Evolutionary conservation across 306 rosid genomes (phyloP).

Genomic region (Malus fusca): DNA sequence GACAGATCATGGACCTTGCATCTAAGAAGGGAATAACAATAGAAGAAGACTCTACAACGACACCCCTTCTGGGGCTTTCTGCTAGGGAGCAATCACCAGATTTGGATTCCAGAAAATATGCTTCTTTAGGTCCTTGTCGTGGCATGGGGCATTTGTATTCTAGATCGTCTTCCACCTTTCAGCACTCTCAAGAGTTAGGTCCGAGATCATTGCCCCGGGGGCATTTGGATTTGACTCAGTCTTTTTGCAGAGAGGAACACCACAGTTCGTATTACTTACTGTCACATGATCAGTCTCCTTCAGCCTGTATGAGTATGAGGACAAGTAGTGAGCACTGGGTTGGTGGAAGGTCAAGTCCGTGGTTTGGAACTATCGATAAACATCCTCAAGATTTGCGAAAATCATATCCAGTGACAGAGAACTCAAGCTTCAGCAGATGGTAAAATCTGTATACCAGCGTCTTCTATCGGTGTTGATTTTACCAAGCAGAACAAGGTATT

Average conservation of each 20-base stretch:
- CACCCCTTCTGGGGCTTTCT: slow-evolving; percentile 28
- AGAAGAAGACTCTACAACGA: slow-evolving; percentile 43
- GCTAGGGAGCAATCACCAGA: slow-evolving; percentile 24
- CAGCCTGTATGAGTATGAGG: slow-evolving; percentile 26
- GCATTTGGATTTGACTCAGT: slow-evolving; percentile 13
- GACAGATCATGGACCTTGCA: slow-evolving; percentile 41
- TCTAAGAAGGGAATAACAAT: slow-evolving; percentile 47
- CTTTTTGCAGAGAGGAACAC: slow-evolving; percentile 38
- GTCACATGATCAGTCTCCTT: slow-evolving; percentile 30
- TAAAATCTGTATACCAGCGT: slow-evolving; percentile 19
- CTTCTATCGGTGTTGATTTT: slow-evolving; percentile 14
- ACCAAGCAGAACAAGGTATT: slow-evolving; percentile 22
- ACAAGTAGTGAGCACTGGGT: slow-evolving; percentile 31
- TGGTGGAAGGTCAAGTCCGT: slow-evolving; percentile 21
- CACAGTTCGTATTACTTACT: slow-evolving; percentile 27
- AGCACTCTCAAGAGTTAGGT: slow-evolving; percentile 22
- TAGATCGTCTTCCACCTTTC: slow-evolving; percentile 29
- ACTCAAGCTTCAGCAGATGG: slow-evolving; percentile 17
- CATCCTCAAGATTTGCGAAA: slow-evolving; percentile 20
- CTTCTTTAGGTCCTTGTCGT: slow-evolving; percentile 14
- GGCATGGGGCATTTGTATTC: slow-evolving; percentile 18
- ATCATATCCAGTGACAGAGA: slow-evolving; percentile 27
- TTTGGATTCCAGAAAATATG: slow-evolving; percentile 15
- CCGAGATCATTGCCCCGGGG: slow-evolving; percentile 7
- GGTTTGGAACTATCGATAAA: slow-evolving; percentile 18